phyloP scores from a whole-genome alignment of 2,329 filamentous ascomycete species.

The Penicillium hordei region DNA sequence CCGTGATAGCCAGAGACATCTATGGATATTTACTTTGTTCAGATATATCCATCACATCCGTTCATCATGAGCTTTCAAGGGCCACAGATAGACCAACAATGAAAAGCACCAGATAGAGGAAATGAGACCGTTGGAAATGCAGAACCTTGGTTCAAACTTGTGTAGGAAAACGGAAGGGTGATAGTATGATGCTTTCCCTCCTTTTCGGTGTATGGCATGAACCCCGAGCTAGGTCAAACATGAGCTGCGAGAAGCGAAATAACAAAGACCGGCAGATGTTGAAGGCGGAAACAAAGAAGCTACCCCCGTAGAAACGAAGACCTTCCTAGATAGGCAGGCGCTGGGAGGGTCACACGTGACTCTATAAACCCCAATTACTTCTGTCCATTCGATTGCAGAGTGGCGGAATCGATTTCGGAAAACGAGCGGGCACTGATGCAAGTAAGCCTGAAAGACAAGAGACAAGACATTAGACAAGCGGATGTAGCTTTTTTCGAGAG shows the following conservation, averaged over 20 bases:
- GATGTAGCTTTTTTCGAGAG: rapidly evolving
- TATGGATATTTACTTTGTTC: not conserved
- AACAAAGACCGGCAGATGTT: not conserved
- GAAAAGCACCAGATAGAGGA: not conserved
- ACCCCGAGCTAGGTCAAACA: not conserved
- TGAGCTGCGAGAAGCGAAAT: not conserved
- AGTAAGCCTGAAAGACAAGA: too few relatives aligned
- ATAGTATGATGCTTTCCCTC: not conserved
- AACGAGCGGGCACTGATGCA: not conserved
- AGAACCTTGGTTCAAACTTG: not conserved
- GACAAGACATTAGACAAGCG: too few relatives aligned
- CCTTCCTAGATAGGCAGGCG: not conserved
- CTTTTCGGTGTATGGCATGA: too few relatives aligned
- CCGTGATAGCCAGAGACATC: not conserved
- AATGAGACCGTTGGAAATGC: too few relatives aligned
- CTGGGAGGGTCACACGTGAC: not conserved
- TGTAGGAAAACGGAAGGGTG: not conserved
- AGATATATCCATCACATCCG: not conserved
- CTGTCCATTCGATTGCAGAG: not conserved
- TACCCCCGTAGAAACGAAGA: not conserved
- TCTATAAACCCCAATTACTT: not conserved
- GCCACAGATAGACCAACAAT: not conserved
- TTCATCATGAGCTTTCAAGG: not conserved
- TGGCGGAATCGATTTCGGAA: not conserved
- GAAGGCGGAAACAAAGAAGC: not conserved